Evolutionary conservation across 2,329 filamentous ascomycete genomes (phyloP), one percentile per base, ranked within the genome.

Genomic region (Penicillium digitatum): DNA sequence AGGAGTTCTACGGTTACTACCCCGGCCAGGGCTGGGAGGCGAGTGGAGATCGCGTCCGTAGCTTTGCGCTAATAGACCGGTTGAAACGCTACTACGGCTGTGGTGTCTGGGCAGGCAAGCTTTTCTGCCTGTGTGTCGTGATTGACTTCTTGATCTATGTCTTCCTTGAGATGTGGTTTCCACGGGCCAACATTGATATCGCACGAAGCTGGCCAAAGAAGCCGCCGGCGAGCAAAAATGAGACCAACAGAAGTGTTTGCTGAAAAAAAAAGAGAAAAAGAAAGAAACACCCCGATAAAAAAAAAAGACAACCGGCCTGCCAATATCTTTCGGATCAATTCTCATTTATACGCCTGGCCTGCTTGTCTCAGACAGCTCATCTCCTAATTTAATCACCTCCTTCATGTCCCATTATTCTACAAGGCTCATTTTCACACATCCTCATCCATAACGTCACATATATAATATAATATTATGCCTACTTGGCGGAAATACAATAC

Each of bases 71-170:
- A 42, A 96, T 99, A 60, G 94, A 99, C 70, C 84, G 94, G 20
- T 76, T 99, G 20, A 99, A 99, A 76, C 81, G 94, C 56, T 99
- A 99, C 74, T 99, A 96, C 68, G 94, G 94, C 9, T 99, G 95
- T 69, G 94, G 94, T 32, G 93, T 97, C 47, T 99, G 94, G 94
- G 94, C 94, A 0, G 94, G 94, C 34, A 99, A 99, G 75, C 79
- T 99, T 9, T 99, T 99, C 68, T 96, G 94, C 67, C 79, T 99
- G 1, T 96, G 93, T 61, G 92, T 92, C 11, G 86, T 97, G 54
- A 87, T 99, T 48, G 94, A 99, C 73, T 99, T 96, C 66, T 76
- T 99, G 46, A 82, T 99, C 49, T 96, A 91, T 66, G 80, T 96
- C 45, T 84, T 95, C 46, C 79, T 96, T 50, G 94, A 99, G 72